Base-by-base conservation (phyloP, 2,329 filamentous ascomycete species). In the Colletotrichum limetticola region DNA sequence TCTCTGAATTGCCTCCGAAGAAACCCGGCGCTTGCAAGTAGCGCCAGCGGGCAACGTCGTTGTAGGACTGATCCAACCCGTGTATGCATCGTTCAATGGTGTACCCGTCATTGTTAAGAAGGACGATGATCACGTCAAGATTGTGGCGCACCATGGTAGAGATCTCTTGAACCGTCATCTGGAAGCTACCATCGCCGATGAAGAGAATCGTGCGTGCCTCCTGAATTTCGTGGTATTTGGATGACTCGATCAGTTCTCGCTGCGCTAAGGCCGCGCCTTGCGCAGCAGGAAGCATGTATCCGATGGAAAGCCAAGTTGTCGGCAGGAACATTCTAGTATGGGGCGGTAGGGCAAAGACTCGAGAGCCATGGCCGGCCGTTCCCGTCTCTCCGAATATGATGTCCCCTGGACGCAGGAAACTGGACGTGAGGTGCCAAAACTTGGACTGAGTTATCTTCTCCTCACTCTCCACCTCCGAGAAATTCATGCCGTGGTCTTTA, bases 151-250 rank as follows among this genome's bases (percentile, higher is more conserved):
- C 89, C 76, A 93, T 92, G 2, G 90, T 91, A 12, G 88, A 87
- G 4, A 94, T 82, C 75, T 92, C 91, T 78, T 93, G 91, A 0
- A 87, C 90, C 0, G 91, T 93, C 82, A 93, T 88, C 75, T 92
- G 88, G 71, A 93, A 86, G 74, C 89, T 91, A 4, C 91, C 91
- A 65, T 92, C 91, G 5, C 90, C 91, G 42, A 91, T 91, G 73
- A 91, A 85, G 1, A 92, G 80, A 11, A 91, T 84, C 0, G 89
- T 88, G 16, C 80, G 79, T 6, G 68, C 58, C 66, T 91, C 89
- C n/a, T 80, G 78, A 6, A 77, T 78, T 37, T 73, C 66, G 52
- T 83, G 79, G 14, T 66, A 70, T 16, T 78, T 77, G 32, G 83
- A 24, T 5, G 75, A 74, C 3, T 61, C 61, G 7, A 80, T 77